These are phyloP conservation scores for Pyricularia grisea DNA, from an alignment of 2,329 filamentous ascomycete species.

Conservation along the genomic window DNA sequence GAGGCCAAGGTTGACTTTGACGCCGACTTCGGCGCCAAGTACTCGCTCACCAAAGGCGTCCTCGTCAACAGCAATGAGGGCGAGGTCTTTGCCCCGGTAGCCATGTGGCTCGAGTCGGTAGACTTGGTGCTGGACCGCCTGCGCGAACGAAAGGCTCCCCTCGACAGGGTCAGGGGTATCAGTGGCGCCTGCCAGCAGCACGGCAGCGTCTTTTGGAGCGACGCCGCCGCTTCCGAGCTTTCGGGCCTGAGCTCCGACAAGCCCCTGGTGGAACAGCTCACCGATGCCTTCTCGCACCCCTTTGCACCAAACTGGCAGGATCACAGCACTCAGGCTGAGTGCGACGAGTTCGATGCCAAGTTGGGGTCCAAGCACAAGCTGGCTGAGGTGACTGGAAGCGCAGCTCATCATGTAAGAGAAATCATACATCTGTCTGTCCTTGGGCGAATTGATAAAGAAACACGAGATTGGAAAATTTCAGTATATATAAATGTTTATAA, in stretches of 20 bases:
- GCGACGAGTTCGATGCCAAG: slow-evolving; percentile 72
- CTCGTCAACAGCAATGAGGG: slow-evolving; percentile 70
- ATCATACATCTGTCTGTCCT: background rate
- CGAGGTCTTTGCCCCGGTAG: slow-evolving; percentile 88
- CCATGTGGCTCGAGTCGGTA: slow-evolving; percentile 88
- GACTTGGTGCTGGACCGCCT: slow-evolving; percentile 75
- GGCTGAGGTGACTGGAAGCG: slow-evolving; percentile 77
- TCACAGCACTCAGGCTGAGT: slow-evolving; percentile 85
- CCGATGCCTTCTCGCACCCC: slow-evolving; percentile 66
- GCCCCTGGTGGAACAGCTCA: slow-evolving; percentile 56
- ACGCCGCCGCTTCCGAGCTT: slow-evolving; percentile 57
- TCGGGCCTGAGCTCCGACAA: slow-evolving; percentile 29
- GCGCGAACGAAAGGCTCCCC: slow-evolving; percentile 58
- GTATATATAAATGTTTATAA: too few species aligned
- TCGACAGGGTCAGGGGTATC: slow-evolving; percentile 67
- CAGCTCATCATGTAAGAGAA: slow-evolving; percentile 76
- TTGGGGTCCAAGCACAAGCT: slow-evolving; percentile 59
- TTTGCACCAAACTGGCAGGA: slow-evolving; percentile 98
- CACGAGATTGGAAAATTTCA: too few species aligned
- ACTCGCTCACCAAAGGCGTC: slow-evolving; percentile 83
- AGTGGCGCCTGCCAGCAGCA: slow-evolving; percentile 96
- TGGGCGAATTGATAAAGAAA: too few species aligned
- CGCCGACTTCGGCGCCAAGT: slow-evolving; percentile 61
- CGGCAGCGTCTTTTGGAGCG: slow-evolving; percentile 89
- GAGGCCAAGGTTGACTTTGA: slow-evolving; percentile 95